Evolutionary conservation across 116 monocot genomes (phyloP).

Genomic region (Dioscorea cayenensis): DNA sequence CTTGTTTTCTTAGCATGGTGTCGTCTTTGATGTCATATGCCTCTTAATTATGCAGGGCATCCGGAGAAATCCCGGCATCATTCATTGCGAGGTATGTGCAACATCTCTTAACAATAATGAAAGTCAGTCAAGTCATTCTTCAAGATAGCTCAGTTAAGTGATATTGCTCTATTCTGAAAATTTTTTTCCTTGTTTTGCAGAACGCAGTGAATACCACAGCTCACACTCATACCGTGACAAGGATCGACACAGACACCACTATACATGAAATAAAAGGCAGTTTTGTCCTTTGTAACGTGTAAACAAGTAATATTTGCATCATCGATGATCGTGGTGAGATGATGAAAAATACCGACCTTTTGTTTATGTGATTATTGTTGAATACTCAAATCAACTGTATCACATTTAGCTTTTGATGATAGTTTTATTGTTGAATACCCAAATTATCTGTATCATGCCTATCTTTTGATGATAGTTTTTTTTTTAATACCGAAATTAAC

Average conservation of each 20-base stretch:
- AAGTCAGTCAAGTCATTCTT: not conserved
- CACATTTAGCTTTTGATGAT: too few relatives aligned
- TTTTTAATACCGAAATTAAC: too few relatives aligned
- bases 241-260: constrained; percentile 56
- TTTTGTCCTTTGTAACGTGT: not conserved
- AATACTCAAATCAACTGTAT: too few relatives aligned
- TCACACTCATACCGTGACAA: constrained; percentile 59
- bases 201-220: constrained; percentile 45
- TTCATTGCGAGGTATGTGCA: constrained; percentile 45
- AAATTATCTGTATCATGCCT: too few relatives aligned
- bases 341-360: too few relatives aligned
- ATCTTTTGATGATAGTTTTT: too few relatives aligned
- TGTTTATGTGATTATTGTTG: too few relatives aligned
- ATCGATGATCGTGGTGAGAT: too few relatives aligned
- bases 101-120: too few relatives aligned
- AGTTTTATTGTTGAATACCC: too few relatives aligned
- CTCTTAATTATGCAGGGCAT: constrained; percentile 33
- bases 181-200: constrained; percentile 15
- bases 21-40: not conserved
- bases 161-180: not conserved
- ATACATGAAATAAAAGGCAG: constrained; percentile 7
- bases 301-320: not conserved
- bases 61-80: constrained; percentile 49
- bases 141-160: too few relatives aligned
- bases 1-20: too few relatives aligned